These are phyloP conservation scores for Symbiodinium natans DNA, from an alignment of 73 alveolate genomes.

Conservation along the genomic window DNA sequence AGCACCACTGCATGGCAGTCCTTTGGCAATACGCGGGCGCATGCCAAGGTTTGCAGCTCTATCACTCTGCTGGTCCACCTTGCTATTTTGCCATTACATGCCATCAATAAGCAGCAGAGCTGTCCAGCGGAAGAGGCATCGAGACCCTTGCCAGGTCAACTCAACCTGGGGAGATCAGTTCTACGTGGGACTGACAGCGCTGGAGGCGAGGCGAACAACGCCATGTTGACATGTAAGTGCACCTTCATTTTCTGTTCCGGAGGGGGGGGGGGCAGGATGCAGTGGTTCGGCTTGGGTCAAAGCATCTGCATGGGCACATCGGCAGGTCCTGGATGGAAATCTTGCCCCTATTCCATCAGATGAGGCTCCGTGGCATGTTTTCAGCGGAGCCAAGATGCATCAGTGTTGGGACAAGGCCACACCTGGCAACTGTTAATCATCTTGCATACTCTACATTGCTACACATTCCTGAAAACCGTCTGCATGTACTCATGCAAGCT, in stretches of 20 bases:
- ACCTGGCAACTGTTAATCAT: too few relatives aligned
- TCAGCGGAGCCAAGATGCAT: background rate
- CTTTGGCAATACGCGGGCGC: too few relatives aligned
- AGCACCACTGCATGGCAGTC: background rate
- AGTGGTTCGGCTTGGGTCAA: too few relatives aligned
- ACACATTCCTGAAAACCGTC: too few relatives aligned
- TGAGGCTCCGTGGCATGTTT: background rate
- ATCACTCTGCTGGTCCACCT: background rate
- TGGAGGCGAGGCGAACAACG: conserved; percentile 94
- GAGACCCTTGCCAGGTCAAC: conserved; percentile 3
- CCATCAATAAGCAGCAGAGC: background rate
- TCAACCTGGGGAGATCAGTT: conserved; percentile 95
- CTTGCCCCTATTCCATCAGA: background rate
- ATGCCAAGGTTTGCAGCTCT: background rate
- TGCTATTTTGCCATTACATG: background rate
- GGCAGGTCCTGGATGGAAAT: background rate
- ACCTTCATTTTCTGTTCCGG: too few relatives aligned
- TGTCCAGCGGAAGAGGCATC: background rate
- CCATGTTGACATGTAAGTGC: too few relatives aligned
- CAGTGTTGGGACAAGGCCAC: too few relatives aligned
- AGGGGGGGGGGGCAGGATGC: too few relatives aligned
- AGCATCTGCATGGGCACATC: background rate
- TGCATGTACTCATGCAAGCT: too few relatives aligned
- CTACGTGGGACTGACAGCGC: conserved; percentile 95
- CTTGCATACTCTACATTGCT: too few relatives aligned